These are phyloP conservation scores for Myochromella boudieri DNA, from an alignment of 768 basidiomycete genomes.

Conservation along the genomic window DNA sequence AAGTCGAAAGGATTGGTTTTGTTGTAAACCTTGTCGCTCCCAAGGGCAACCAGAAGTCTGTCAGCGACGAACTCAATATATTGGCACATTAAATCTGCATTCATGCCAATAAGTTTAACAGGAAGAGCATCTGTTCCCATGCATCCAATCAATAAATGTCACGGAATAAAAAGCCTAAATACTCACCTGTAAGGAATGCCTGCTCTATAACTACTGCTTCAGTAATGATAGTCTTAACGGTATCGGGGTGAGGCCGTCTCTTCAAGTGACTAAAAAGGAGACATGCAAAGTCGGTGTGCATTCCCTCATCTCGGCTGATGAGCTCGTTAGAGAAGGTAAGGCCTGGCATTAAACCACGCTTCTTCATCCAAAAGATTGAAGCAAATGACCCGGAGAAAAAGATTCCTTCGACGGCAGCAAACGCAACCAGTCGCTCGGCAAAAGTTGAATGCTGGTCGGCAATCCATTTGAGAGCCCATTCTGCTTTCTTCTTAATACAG, in stretches of 20 bases:
- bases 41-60: constrained; percentile 80
- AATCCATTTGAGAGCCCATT: constrained; percentile 96
- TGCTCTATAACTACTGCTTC: constrained; percentile 88
- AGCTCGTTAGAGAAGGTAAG: constrained; percentile 96
- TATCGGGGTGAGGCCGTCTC: constrained; percentile 79
- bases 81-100: constrained; percentile 83
- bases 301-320: constrained; percentile 93
- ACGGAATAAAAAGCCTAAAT: neutral
- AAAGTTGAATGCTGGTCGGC: constrained; percentile 78
- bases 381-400: constrained; percentile 97
- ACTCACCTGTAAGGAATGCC: constrained; percentile 76
- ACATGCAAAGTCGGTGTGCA: constrained; percentile 97
- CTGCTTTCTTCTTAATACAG: constrained; percentile 88
- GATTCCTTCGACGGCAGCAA: constrained; percentile 96
- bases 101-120: constrained; percentile 89
- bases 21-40: constrained; percentile 80
- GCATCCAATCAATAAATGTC: neutral
- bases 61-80: constrained; percentile 94
- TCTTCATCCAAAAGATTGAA: constrained; percentile 96
- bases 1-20: constrained; percentile 86
- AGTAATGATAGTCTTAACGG: constrained; percentile 66
- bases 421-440: constrained; percentile 87
- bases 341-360: constrained; percentile 96
- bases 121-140: constrained; percentile 75
- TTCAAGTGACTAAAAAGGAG: constrained; percentile 83